phyloP scores from a whole-genome alignment of 495 filamentous ascomycete genomes.

The Trichoderma reesei region DNA sequence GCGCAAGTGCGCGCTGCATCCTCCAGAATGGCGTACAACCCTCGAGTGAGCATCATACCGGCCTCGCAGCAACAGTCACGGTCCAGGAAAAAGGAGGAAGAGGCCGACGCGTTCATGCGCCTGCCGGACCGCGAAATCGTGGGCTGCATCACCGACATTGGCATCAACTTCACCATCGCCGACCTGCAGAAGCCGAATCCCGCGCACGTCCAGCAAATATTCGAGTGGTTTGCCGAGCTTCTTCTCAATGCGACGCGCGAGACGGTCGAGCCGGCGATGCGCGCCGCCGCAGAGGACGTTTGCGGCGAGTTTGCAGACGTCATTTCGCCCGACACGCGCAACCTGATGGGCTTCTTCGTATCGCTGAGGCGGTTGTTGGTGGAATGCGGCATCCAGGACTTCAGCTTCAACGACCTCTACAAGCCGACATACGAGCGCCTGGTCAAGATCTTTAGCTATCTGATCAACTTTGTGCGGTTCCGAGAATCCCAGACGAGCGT shows the following conservation, averaged over 20 bases:
- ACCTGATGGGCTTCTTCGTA: conserved; percentile 87
- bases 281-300: conserved; percentile 75
- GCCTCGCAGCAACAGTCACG: conserved; percentile 49
- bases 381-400: conserved; percentile 88
- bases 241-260: conserved; percentile 85
- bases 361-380: conserved; percentile 64
- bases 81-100: conserved; percentile 62
- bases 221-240: conserved; percentile 93
- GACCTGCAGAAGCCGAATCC: conserved; percentile 92
- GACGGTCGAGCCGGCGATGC: conserved; percentile 89
- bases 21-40: conserved; percentile 55
- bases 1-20: not conserved
- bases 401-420: conserved; percentile 81
- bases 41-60: conserved; percentile 64
- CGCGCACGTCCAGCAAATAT: conserved; percentile 86
- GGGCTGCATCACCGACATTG: conserved; percentile 93
- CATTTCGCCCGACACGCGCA: conserved; percentile 75
- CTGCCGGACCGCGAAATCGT: conserved; percentile 82
- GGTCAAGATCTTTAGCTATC: conserved; percentile 84
- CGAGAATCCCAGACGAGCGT: conserved; percentile 77
- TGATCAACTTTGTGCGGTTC: conserved; percentile 97
- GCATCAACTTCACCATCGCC: conserved; percentile 74
- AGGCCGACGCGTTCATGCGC: conserved; percentile 82
- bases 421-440: conserved; percentile 81
- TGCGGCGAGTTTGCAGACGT: conserved; percentile 71